Percentiles rank a stretch among this genome's conserved stretches.
Evolutionary conservation across 257 asterid genomes (phyloP).

Genomic region (Solanum tacnaense): DNA sequence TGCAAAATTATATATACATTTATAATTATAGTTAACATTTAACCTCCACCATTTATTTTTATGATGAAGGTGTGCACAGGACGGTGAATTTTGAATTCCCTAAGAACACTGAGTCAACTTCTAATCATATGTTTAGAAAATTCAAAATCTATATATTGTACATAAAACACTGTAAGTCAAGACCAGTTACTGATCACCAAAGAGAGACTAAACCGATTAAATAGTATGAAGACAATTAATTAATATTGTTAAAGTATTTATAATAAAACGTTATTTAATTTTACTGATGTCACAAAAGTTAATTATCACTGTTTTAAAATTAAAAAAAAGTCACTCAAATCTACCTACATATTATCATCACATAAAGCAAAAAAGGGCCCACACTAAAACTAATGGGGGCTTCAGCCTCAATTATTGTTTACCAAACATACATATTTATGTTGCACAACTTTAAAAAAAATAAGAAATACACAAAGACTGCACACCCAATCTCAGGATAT

Average conservation of each 20-base stretch:
- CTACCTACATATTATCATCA: neutral
- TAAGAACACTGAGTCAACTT: neutral
- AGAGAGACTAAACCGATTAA: no score
- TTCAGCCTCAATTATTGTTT: neutral
- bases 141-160: no score
- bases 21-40: no score
- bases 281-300: neutral
- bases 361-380: neutral
- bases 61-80: neutral
- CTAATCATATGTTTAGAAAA: no score
- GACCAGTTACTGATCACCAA: neutral
- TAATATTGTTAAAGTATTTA: neutral
- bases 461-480: no score
- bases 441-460: neutral
- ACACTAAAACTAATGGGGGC: neutral
- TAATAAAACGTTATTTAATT: neutral
- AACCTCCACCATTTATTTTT: no score
- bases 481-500: neutral
- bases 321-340: neutral
- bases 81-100: neutral
- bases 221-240: neutral
- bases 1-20: no score
- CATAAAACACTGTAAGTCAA: no score
- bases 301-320: neutral
- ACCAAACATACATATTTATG: neutral